These are phyloP conservation scores for Geosmithia flava DNA, from an alignment of 2,329 filamentous ascomycete genomes.

Conservation along the genomic window DNA sequence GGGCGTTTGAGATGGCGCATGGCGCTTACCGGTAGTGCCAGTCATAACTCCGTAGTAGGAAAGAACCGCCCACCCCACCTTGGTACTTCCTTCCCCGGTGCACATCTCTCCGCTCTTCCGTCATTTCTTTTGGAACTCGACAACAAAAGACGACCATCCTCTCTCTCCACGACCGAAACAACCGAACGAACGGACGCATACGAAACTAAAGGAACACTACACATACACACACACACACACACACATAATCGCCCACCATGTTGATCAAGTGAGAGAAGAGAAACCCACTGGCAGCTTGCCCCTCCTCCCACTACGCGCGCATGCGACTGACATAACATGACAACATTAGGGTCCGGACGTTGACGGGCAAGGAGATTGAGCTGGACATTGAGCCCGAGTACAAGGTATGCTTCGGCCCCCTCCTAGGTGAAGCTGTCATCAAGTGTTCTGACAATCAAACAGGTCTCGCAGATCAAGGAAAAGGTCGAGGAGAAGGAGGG, in stretches of 20 bases:
- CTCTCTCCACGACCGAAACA: too few species aligned
- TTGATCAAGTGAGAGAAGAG: slow-evolving; percentile 35
- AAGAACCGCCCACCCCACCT: not conserved
- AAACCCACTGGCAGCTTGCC: not conserved
- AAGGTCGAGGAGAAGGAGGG: slow-evolving; percentile 98
- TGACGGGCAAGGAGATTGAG: slow-evolving; percentile 98
- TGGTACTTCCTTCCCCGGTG: not conserved
- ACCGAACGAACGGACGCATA: not conserved
- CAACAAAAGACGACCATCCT: too few species aligned
- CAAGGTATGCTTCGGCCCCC: slow-evolving; percentile 48
- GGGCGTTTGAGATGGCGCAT: not conserved
- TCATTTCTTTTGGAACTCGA: not conserved
- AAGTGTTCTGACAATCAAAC: slow-evolving; percentile 1
- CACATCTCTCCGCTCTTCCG: not conserved
- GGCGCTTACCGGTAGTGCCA: too few species aligned
- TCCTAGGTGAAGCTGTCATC: not conserved
- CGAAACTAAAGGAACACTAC: too few species aligned
- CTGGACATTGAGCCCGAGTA: slow-evolving; percentile 91
- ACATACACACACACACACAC: not conserved
- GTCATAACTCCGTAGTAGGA: not conserved
- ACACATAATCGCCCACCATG: slow-evolving; percentile 13
- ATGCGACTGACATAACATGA: not conserved
- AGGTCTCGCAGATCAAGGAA: slow-evolving; percentile 96
- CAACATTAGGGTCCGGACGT: slow-evolving; percentile 79
- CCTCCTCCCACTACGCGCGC: not conserved